Conservation (phyloP, 306 rosid species). For the Citrullus colocynthis region DNA sequence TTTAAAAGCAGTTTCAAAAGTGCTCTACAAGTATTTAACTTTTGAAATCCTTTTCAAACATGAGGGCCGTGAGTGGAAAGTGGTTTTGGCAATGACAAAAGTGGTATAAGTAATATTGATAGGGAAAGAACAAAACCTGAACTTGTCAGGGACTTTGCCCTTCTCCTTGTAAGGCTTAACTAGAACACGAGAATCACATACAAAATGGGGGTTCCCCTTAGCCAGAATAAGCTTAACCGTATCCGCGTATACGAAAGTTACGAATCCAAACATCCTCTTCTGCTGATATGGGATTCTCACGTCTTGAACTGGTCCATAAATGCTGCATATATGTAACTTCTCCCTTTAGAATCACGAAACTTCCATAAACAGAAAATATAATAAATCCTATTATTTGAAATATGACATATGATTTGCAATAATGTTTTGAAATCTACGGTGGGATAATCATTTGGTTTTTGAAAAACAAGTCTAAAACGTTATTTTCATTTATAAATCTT, state of each 20-base stretch:
- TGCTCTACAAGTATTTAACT: background rate
- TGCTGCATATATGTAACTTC: constrained; percentile 23
- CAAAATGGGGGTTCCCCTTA: constrained; percentile 95
- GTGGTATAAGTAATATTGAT: too few relatives aligned
- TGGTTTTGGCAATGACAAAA: too few relatives aligned
- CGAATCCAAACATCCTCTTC: constrained; percentile 96
- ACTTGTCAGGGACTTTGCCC: constrained; percentile 96
- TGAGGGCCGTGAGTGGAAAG: too few relatives aligned
- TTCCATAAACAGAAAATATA: background rate
- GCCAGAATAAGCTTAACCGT: constrained; percentile 88
- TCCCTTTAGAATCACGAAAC: too few relatives aligned
- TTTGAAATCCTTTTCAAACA: too few relatives aligned
- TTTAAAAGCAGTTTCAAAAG: background rate
- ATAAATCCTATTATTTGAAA: too few relatives aligned
- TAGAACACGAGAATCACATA: constrained; percentile 93
- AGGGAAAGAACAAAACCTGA: constrained; percentile 22
- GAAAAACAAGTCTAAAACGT: too few relatives aligned
- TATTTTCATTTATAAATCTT: too few relatives aligned
- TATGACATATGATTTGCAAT: too few relatives aligned
- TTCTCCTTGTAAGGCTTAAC: constrained; percentile 99
- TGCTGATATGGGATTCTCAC: constrained; percentile 99
- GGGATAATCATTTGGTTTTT: too few relatives aligned
- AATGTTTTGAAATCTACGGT: too few relatives aligned
- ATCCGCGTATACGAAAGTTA: constrained; percentile 79
- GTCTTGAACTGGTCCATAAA: constrained; percentile 94